These are phyloP conservation scores for Verticillium tricorpus DNA, from an alignment of 2,329 filamentous ascomycete genomes.

Conservation along the genomic window DNA sequence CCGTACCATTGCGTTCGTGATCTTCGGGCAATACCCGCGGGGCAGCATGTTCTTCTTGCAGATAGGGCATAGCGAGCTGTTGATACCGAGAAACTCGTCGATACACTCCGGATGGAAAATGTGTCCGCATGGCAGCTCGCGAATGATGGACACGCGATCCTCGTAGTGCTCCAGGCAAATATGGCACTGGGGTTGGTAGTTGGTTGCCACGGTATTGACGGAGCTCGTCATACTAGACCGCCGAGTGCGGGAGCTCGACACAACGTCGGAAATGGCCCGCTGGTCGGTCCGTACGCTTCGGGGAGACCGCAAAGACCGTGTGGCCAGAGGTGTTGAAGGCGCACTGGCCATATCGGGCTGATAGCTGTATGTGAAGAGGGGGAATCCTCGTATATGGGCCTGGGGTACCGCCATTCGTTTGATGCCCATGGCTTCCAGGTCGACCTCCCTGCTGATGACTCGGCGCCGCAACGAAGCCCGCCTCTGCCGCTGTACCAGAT, in stretches of 20 bases:
- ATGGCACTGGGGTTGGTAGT: conserved; percentile 78
- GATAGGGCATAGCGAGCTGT: conserved; percentile 83
- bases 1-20: conserved; percentile 84
- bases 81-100: conserved; percentile 72
- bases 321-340: conserved; percentile 32
- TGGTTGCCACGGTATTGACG: conserved; percentile 38
- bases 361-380: conserved; percentile 71
- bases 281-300: conserved; percentile 11
- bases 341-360: conserved; percentile 36
- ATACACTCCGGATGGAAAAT: conserved; percentile 94
- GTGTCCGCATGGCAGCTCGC: conserved; percentile 83
- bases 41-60: conserved; percentile 85
- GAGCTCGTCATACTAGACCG: conserved; percentile 28
- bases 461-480: conserved; percentile 64
- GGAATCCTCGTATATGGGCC: conserved; percentile 67
- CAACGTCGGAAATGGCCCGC: conserved; percentile 8
- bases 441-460: conserved; percentile 73
- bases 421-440: conserved; percentile 81
- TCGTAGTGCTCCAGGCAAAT: conserved; percentile 85
- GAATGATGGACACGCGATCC: conserved; percentile 64
- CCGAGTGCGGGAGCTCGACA: conserved; percentile 26
- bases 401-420: conserved; percentile 75
- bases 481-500: conserved; percentile 68
- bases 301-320: conserved; percentile 21
- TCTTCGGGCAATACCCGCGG: conserved; percentile 57